These are phyloP conservation scores for Melaleuca alternifolia DNA, from an alignment of 345 rosid genomes.

Conservation along the genomic window DNA sequence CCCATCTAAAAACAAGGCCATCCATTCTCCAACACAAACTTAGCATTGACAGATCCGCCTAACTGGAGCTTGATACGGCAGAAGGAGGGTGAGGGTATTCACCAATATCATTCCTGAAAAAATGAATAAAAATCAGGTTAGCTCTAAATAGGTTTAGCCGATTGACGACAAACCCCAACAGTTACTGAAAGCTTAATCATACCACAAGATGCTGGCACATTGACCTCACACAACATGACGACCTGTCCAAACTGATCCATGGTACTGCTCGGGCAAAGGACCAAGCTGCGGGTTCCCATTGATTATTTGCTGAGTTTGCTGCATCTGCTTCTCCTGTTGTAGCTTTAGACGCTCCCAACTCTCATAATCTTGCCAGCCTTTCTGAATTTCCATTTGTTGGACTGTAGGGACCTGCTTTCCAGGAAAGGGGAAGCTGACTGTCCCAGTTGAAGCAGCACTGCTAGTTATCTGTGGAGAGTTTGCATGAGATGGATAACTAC, in stretches of 20 bases:
- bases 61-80: constrained; percentile 52
- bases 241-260: constrained; percentile 69
- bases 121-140: not conserved
- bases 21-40: constrained; percentile 59
- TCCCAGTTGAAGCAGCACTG: constrained; percentile 40
- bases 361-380: constrained; percentile 39
- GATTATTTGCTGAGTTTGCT: constrained; percentile 20
- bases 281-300: constrained; percentile 46
- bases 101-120: constrained; percentile 33
- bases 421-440: constrained; percentile 75
- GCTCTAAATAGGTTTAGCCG: not conserved
- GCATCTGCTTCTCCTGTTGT: constrained; percentile 49
- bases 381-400: constrained; percentile 43
- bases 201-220: constrained; percentile 37
- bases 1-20: constrained; percentile 64
- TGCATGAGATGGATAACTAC: constrained; percentile 29
- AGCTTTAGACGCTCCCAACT: constrained; percentile 28
- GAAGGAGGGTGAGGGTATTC: constrained; percentile 56
- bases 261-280: constrained; percentile 66
- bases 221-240: constrained; percentile 77
- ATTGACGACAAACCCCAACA: not conserved
- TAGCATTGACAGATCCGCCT: constrained; percentile 45
- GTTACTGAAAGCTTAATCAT: constrained; percentile 1
- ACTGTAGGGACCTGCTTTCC: constrained; percentile 54
- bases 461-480: constrained; percentile 32